Percentiles rank a stretch among this genome's conserved stretches.
These are phyloP conservation scores for Mangifera indica DNA, from an alignment of 345 rosid species.

Conservation along the genomic window DNA sequence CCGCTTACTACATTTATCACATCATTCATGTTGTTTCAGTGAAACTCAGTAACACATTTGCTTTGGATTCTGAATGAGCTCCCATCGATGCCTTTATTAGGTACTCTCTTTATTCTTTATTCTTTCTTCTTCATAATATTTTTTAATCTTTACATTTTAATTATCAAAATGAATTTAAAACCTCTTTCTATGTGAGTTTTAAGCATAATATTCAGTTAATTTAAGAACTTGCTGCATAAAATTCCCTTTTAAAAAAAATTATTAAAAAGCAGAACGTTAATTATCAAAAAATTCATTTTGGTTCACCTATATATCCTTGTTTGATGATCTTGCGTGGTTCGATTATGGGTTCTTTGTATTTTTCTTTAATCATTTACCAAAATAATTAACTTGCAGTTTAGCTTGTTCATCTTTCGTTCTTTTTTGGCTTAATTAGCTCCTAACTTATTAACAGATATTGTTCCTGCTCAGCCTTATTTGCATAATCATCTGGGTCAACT, in stretches of 20 bases:
- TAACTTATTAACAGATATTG: constrained; percentile 54
- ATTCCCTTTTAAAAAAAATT: too few relatives aligned
- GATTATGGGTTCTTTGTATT: neutral
- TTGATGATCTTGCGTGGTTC: neutral
- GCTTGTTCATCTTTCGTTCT: neutral
- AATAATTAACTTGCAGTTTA: constrained; percentile 1
- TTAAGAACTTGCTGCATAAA: neutral
- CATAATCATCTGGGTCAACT: constrained; percentile 53
- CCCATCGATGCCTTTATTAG: constrained; percentile 85
- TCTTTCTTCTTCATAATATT: neutral
- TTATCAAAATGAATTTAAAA: neutral
- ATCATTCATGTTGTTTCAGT: neutral
- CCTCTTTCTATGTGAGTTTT: neutral
- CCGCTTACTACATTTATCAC: neutral
- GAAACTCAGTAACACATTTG: neutral
- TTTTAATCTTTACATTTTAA: too few relatives aligned
- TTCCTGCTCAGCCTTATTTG: constrained; percentile 63
- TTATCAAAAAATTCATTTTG: neutral
- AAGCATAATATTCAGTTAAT: neutral
- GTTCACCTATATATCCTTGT: neutral
- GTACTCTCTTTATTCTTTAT: constrained; percentile 32
- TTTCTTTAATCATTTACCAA: neutral
- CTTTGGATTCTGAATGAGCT: constrained; percentile 57
- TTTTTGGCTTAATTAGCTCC: neutral
- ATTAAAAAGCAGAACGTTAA: neutral